Conservation (phyloP, 495 filamentous ascomycete genomes). For the Lasiosphaeria miniovina region DNA sequence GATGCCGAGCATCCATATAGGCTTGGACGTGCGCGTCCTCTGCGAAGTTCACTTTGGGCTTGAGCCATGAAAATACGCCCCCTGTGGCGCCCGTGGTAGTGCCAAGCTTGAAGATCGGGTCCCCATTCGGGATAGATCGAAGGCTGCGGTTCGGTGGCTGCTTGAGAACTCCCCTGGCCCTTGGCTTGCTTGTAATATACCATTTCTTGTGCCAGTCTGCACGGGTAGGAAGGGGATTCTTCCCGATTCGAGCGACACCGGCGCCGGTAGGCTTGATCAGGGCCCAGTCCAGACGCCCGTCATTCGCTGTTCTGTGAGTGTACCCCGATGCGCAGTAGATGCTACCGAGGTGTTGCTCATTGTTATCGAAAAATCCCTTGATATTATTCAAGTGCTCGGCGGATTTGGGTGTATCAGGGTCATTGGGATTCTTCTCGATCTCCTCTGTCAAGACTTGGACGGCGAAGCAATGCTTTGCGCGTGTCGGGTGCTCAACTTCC, state of each 20-base stretch:
- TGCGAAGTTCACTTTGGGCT: neutral
- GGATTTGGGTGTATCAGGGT: neutral
- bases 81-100: slow-evolving; percentile 3
- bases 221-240: slow-evolving; percentile 1
- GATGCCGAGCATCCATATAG: neutral
- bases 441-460: slow-evolving; percentile 1
- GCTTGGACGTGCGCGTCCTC: neutral
- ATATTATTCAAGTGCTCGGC: slow-evolving; percentile 4
- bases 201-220: neutral
- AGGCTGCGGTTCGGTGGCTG: neutral
- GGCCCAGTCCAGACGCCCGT: slow-evolving; percentile 11
- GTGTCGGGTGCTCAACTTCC: slow-evolving; percentile 4
- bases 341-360: slow-evolving; percentile 5
- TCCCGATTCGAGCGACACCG: neutral
- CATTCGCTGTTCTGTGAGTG: slow-evolving; percentile 3
- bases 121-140: slow-evolving; percentile 2
- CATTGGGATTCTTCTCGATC: neutral
- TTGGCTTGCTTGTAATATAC: neutral
- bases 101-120: slow-evolving; percentile 6
- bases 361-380: slow-evolving; percentile 7
- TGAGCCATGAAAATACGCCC: neutral
- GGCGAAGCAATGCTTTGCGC: slow-evolving; percentile 1
- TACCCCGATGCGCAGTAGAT: slow-evolving; percentile 6
- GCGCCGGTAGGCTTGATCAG: slow-evolving; percentile 2
- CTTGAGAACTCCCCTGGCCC: slow-evolving; percentile 1